Percentiles rank a stretch among this genome's conserved stretches.
These are phyloP conservation scores for Claviceps arundinis DNA, from an alignment of 2,329 filamentous ascomycete genomes.

Conservation along the genomic window DNA sequence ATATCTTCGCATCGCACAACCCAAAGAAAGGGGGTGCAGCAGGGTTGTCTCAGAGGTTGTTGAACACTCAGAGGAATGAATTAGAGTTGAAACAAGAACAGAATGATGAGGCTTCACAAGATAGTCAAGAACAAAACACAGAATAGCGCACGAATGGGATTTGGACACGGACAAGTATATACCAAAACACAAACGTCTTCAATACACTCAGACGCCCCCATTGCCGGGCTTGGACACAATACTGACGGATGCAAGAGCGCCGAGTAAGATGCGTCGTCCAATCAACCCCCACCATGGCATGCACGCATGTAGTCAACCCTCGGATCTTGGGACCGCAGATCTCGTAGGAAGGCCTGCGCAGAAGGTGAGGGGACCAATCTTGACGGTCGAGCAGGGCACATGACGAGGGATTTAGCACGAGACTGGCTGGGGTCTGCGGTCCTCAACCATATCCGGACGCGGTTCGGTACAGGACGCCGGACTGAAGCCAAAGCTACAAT, in stretches of 20 bases:
- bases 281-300: neutral
- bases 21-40: conserved; percentile 15
- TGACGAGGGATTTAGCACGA: neutral
- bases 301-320: neutral
- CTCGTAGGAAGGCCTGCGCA: neutral
- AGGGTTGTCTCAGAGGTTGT: conserved; percentile 3
- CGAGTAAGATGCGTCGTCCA: neutral
- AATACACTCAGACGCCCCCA: neutral
- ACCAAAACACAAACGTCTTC: neutral
- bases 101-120: neutral
- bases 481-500: neutral
- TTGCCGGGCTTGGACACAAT: neutral
- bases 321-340: neutral
- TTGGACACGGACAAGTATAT: conserved; percentile 12
- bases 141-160: conserved; percentile 5
- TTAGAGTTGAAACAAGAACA: neutral
- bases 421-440: neutral
- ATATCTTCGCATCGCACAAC: conserved; percentile 50
- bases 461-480: neutral
- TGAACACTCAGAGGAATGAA: conserved; percentile 2
- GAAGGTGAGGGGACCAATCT: neutral
- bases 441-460: neutral
- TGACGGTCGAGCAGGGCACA: neutral
- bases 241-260: neutral
- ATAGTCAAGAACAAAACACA: conserved; percentile 5